These are phyloP conservation scores for Bremia lactucae DNA, from an alignment of 352 stramenopile genomes.

Conservation along the genomic window DNA sequence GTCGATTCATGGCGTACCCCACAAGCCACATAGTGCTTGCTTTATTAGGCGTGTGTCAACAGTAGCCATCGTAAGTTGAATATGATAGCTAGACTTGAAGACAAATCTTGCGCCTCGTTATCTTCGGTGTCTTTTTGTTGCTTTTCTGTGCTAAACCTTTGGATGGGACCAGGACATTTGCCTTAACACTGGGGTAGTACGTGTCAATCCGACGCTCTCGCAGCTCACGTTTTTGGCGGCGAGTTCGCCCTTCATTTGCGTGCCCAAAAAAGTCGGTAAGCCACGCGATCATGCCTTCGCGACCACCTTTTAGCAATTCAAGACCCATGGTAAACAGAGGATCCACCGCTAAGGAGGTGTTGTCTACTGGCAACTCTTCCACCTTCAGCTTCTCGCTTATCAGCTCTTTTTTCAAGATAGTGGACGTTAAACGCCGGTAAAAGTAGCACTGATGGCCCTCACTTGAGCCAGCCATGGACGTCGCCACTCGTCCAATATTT, in stretches of 20 bases:
- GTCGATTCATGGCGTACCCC: too few species aligned
- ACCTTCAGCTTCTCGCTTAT: constrained; percentile 10
- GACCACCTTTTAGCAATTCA: constrained; percentile 61
- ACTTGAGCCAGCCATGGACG: constrained; percentile 92
- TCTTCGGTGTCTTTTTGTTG: constrained; percentile 9
- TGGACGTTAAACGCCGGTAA: constrained; percentile 57
- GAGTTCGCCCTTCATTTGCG: constrained; percentile 51
- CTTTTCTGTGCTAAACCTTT: constrained; percentile 12
- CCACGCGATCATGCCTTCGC: constrained; percentile 66
- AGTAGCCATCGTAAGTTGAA: constrained; percentile 5
- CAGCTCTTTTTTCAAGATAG: constrained; percentile 14
- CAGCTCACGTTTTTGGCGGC: constrained; percentile 43
- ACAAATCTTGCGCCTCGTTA: constrained; percentile 19
- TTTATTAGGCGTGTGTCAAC: constrained; percentile 9
- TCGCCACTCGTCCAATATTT: constrained; percentile 78
- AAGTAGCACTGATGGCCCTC: constrained; percentile 96
- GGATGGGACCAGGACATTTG: constrained; percentile 17
- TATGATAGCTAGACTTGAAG: constrained; percentile 11
- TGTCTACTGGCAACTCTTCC: constrained; percentile 10
- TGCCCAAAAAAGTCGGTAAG: constrained; percentile 64
- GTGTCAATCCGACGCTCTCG: constrained; percentile 60
- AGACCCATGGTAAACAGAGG: constrained; percentile 73
- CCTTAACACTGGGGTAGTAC: constrained; percentile 68
- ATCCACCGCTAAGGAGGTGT: constrained; percentile 41
- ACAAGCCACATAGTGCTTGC: constrained; percentile 15